These are phyloP conservation scores for Albatrellus ellisii DNA, from an alignment of 768 basidiomycete species.

Conservation along the genomic window DNA sequence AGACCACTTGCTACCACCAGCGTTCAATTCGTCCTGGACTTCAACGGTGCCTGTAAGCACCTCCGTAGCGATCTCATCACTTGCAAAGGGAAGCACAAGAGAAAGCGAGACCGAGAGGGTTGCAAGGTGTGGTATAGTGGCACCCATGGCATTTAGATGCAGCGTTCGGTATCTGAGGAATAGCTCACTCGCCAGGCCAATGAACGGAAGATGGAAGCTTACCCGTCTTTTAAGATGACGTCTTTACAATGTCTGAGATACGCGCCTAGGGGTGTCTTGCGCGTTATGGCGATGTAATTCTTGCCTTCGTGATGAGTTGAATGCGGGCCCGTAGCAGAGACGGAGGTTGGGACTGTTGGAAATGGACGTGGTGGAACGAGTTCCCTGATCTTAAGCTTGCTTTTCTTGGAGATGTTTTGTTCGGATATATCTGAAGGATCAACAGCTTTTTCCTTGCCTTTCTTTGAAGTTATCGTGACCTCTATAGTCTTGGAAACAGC, in stretches of 20 bases:
- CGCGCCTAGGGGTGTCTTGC: slow-evolving; percentile 55
- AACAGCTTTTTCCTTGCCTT: slow-evolving; percentile 4
- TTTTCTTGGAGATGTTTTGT: too few relatives aligned
- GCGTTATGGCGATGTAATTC: slow-evolving; percentile 68
- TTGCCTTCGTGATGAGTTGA: slow-evolving; percentile 73
- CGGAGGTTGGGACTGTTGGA: slow-evolving; percentile 62
- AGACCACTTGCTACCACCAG: slow-evolving; percentile 11
- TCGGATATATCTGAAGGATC: slow-evolving; percentile 2
- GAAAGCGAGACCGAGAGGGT: slow-evolving; percentile 62
- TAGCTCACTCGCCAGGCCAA: not conserved
- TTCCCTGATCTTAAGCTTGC: slow-evolving; percentile 40
- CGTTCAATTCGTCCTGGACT: slow-evolving; percentile 63
- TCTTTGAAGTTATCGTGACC: not conserved
- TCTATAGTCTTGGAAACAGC: not conserved
- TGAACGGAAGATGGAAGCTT: slow-evolving; percentile 13
- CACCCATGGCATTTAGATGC: slow-evolving; percentile 74
- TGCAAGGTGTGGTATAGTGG: slow-evolving; percentile 74
- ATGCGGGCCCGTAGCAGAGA: slow-evolving; percentile 68
- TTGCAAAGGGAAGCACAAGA: slow-evolving; percentile 51
- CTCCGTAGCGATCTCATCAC: slow-evolving; percentile 47
- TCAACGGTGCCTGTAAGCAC: slow-evolving; percentile 58
- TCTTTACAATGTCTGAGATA: slow-evolving; percentile 74
- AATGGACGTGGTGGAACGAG: slow-evolving; percentile 65
- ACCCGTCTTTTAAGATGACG: slow-evolving; percentile 62
- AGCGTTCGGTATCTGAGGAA: slow-evolving; percentile 57